phyloP scores from a whole-genome alignment of 2,329 filamentous ascomycete genomes.

The Didymellaceae sp. region DNA sequence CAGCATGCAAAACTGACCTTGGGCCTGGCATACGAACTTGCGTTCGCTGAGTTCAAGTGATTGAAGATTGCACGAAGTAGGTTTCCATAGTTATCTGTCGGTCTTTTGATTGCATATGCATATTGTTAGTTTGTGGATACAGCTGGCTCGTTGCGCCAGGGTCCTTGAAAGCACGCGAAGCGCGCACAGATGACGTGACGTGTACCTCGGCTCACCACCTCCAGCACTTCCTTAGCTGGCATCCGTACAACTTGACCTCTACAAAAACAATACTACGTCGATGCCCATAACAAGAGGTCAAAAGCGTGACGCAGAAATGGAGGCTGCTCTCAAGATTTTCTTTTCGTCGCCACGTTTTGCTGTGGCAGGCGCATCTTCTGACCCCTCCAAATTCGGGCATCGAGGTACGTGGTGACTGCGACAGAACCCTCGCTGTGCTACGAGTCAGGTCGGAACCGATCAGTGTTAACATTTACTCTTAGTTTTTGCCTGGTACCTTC shows the following conservation, averaged over 20 bases:
- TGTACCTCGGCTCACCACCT: slow-evolving; percentile 20
- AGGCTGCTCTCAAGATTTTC: slow-evolving; percentile 76
- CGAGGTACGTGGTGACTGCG: slow-evolving; percentile 65
- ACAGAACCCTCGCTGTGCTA: background rate
- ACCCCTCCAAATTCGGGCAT: slow-evolving; percentile 85
- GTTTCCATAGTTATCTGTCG: too few species aligned
- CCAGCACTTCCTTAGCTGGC: background rate
- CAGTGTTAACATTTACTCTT: background rate
- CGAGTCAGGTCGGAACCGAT: background rate
- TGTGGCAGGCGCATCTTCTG: slow-evolving; percentile 87
- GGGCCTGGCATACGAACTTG: slow-evolving; percentile 83
- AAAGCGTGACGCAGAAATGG: slow-evolving; percentile 56
- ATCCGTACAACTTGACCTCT: background rate
- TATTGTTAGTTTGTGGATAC: background rate
- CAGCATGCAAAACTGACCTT: slow-evolving; percentile 87
- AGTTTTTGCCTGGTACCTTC: slow-evolving; percentile 92
- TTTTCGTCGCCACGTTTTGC: slow-evolving; percentile 82
- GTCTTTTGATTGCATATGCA: background rate
- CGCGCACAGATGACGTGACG: slow-evolving; percentile 28
- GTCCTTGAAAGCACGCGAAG: slow-evolving; percentile 17
- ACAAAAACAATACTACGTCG: background rate
- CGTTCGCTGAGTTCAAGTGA: slow-evolving; percentile 71
- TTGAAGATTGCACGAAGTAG: too few species aligned
- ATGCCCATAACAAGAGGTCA: slow-evolving; percentile 40
- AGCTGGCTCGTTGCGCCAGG: background rate